Evolutionary conservation across 2,329 filamentous ascomycete genomes (phyloP).

Genomic region (Pseudonectria buxi): DNA sequence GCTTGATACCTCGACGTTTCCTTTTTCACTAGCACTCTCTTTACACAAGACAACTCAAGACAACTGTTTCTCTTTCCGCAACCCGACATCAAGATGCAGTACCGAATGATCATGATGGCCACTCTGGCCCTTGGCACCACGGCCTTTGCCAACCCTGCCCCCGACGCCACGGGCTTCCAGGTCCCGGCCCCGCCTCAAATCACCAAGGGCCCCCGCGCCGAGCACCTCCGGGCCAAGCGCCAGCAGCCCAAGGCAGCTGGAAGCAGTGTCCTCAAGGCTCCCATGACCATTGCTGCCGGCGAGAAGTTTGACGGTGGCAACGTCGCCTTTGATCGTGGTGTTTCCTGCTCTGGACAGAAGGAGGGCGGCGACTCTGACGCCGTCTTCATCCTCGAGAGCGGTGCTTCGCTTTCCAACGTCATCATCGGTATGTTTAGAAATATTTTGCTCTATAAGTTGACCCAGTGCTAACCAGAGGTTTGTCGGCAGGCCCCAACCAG

Average conservation of each 20-base stretch:
- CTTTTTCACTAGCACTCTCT: slow-evolving; percentile 1
- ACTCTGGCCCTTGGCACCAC: slow-evolving; percentile 16
- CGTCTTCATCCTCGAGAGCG: slow-evolving; percentile 34
- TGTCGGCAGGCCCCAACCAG: slow-evolving; percentile 26
- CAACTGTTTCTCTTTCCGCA: not conserved
- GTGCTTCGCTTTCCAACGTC: slow-evolving; percentile 39
- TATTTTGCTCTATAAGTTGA: too few species aligned
- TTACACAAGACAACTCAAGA: not conserved
- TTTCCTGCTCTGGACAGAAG: slow-evolving; percentile 18
- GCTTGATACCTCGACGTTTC: slow-evolving; percentile 15
- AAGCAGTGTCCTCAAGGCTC: slow-evolving; percentile 18
- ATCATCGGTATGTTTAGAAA: slow-evolving; percentile 35
- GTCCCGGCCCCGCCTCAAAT: slow-evolving; percentile 15
- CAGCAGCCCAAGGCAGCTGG: slow-evolving; percentile 9
- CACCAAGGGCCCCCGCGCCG: slow-evolving; percentile 11
- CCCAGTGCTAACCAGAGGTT: too few species aligned
- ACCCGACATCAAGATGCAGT: slow-evolving; percentile 16
- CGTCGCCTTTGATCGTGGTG: slow-evolving; percentile 22
- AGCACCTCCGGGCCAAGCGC: slow-evolving; percentile 9
- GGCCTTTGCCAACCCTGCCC: slow-evolving; percentile 16
- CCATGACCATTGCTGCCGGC: slow-evolving; percentile 20
- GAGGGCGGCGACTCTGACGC: slow-evolving; percentile 31
- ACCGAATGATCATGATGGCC: slow-evolving; percentile 20
- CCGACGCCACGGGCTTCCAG: slow-evolving; percentile 14
- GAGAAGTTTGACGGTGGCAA: slow-evolving; percentile 24